Evolutionary conservation across 129 eudicot genomes (phyloP).

Genomic region (Erigeron canadensis): DNA sequence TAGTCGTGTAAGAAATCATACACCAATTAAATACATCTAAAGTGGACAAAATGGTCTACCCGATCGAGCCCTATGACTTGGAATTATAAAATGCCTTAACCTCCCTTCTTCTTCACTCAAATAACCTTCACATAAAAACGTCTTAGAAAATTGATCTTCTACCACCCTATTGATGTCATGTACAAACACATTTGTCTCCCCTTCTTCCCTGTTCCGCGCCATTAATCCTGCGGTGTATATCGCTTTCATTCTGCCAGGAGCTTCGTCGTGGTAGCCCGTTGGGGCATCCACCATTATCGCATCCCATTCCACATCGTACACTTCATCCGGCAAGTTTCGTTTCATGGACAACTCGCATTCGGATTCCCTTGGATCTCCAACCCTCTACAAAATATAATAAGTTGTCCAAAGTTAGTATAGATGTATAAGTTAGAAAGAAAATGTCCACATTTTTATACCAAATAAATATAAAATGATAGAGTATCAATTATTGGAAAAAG

Average conservation of each 20-base stretch:
- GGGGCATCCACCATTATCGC: constrained; percentile 93
- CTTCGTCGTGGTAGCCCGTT: constrained; percentile 66
- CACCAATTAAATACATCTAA: constrained; percentile 6
- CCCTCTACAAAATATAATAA: not conserved
- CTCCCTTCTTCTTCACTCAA: constrained; percentile 66
- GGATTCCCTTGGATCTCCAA: constrained; percentile 57
- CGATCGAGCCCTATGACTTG: constrained; percentile 64
- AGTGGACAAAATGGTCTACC: constrained; percentile 75
- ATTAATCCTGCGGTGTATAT: constrained; percentile 78
- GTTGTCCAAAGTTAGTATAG: not conserved
- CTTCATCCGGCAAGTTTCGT: constrained; percentile 50
- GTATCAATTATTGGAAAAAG: no score
- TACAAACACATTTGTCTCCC: constrained; percentile 83
- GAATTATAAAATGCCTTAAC: constrained; percentile 71
- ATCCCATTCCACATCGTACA: constrained; percentile 83
- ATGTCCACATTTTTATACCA: not conserved
- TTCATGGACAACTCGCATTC: constrained; percentile 57
- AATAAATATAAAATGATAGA: no score
- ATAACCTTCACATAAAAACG: constrained; percentile 69
- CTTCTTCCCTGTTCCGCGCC: constrained; percentile 58
- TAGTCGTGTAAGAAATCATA: constrained; percentile 1
- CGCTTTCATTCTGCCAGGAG: constrained; percentile 84
- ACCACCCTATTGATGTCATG: constrained; percentile 74
- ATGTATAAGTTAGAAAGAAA: not conserved
- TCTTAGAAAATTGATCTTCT: constrained; percentile 67